These are phyloP conservation scores for Prunus dulcis DNA, from an alignment of 306 rosid species.

Conservation along the genomic window DNA sequence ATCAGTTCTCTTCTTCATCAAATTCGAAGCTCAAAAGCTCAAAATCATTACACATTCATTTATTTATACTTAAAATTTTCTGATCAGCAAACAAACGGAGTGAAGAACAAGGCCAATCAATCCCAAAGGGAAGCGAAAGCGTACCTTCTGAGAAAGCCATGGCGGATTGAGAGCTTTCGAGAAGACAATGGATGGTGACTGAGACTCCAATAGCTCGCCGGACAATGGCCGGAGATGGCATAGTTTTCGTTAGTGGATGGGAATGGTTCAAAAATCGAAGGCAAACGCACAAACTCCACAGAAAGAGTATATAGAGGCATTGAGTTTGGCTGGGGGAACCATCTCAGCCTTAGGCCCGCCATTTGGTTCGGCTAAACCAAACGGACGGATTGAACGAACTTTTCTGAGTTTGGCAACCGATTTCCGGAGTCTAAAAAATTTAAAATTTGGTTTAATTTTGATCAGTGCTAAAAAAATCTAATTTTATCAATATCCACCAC, in stretches of 20 bases:
- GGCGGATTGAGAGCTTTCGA: conserved; percentile 9
- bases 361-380: not conserved
- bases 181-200: not conserved
- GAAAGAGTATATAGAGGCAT: not conserved
- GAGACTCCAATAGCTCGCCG: conserved; percentile 24
- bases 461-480: too few relatives aligned
- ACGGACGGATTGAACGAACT: too few relatives aligned
- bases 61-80: not conserved
- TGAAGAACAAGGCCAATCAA: not conserved
- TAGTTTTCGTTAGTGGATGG: conserved; percentile 30
- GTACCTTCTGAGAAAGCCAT: conserved; percentile 46
- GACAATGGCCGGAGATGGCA: not conserved
- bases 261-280: not conserved
- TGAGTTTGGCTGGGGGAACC: not conserved
- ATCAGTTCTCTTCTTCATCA: too few relatives aligned
- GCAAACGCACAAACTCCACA: not conserved
- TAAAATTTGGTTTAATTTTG: too few relatives aligned
- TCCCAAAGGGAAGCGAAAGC: too few relatives aligned
- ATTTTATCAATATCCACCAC: too few relatives aligned
- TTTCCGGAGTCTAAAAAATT: not conserved
- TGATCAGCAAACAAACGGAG: conserved; percentile 45
- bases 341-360: not conserved
- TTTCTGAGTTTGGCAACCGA: not conserved
- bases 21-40: too few relatives aligned
- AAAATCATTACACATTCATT: not conserved